Base-by-base conservation (phyloP, 805 yeast species). In the Lipomyces japonicus region DNA sequence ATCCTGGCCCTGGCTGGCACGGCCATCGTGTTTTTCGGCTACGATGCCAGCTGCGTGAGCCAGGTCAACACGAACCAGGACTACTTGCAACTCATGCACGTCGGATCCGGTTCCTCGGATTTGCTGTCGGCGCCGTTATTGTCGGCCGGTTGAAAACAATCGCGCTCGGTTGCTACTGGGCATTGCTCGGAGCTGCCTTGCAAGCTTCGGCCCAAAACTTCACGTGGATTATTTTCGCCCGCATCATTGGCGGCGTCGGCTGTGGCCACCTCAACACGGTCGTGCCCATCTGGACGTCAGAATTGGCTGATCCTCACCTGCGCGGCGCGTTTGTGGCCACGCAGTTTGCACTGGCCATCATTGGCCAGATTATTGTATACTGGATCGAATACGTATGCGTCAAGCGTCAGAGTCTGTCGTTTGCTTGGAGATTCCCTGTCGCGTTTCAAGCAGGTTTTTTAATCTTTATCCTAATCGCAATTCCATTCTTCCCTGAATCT, bases 261-360 rank as follows among this genome's bases (percentile, higher is more conserved):
- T 47, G 48, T 18, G 66, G 66, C 35, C 36, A 48, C 34, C 38
- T 61, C 24, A 53, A 61, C 22, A 59, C 61, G 21, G 57, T 82
- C 46, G 84, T 82, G 30, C 89, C 91, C 39, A 70, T 86, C 61
- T 84, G 82, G 65, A 78, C 81, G 71, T 82, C 88, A 31, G 86
- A 84, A 67, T 80, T 84, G 22, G 77, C 86, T 16, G 88, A 73
- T 46, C 74, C 83, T 9, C 42, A 23, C 3, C 26, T 46, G 18
- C 60, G 58, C 19, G 60, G 60, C 9, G 41, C 47, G 28, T 30
- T 57, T 28, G 44, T 46, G 88, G 89, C 61, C 79, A 86, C 21
- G 74, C 82, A 81, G 65, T 84, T 84, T 55, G 12, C 48, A 14
- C 53, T 45, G 10, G 52, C 52, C 7, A 77, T 80, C 58, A 70